Conservation (phyloP, 495 filamentous ascomycete species). For the Penicillium paradoxum region DNA sequence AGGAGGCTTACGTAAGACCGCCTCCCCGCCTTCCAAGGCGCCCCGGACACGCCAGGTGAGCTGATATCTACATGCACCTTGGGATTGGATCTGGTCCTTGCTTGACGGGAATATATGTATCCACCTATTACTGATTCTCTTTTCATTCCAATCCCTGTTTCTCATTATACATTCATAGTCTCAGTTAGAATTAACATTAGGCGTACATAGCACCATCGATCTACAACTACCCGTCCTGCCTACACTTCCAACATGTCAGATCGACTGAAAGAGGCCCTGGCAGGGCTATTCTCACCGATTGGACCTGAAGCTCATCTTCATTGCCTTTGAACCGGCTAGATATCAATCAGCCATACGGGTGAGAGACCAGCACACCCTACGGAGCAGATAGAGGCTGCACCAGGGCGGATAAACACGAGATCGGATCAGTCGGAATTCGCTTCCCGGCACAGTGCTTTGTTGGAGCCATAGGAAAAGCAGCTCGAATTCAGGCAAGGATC, state of each 20-base stretch:
- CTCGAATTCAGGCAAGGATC: neutral
- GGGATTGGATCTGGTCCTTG: too few relatives aligned
- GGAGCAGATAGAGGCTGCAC: neutral
- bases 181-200: neutral
- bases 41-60: neutral
- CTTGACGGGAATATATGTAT: neutral
- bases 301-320: neutral
- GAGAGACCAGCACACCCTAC: neutral
- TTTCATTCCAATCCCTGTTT: too few relatives aligned
- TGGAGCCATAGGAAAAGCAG: neutral
- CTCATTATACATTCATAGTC: neutral
- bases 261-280: neutral
- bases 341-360: neutral
- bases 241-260: constrained; percentile 1
- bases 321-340: neutral
- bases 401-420: neutral
- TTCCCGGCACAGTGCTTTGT: neutral
- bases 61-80: neutral
- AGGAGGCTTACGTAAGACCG: constrained; percentile 2
- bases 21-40: neutral
- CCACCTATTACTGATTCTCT: too few relatives aligned
- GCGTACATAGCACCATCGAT: neutral
- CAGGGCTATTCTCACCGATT: constrained; percentile 3
- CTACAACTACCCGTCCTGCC: neutral
- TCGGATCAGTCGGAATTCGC: constrained; percentile 4